A percentile compares a stretch with the other conserved stretches of the same genome.
phyloP scores from a whole-genome alignment of 75 land plant species.

The Picea glauca region DNA sequence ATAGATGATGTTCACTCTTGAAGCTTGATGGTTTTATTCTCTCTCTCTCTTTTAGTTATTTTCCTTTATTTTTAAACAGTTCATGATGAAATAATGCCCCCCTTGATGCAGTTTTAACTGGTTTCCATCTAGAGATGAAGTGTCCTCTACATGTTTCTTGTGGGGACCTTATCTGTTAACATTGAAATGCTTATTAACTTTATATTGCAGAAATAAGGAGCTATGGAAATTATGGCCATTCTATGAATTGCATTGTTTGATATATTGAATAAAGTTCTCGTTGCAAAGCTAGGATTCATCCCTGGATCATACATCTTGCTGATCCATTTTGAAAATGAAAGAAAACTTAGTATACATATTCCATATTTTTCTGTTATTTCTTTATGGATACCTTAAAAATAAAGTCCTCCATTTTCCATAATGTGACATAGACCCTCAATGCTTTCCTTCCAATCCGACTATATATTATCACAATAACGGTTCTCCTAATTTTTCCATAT shows the following conservation, averaged over 20 bases:
- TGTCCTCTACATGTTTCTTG: not conserved
- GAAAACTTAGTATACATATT: not conserved
- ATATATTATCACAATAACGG: no score
- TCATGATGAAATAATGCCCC: not conserved
- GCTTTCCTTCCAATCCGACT: no score
- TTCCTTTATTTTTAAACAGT: not conserved
- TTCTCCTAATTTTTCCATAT: no score
- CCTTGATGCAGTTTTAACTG: not conserved
- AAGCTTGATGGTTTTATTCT: not conserved
- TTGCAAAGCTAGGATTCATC: not conserved
- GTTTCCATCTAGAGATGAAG: not conserved
- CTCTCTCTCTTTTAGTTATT: not conserved
- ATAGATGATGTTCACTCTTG: not conserved
- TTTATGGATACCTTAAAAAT: no score
- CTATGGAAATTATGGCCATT: not conserved
- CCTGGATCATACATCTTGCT: not conserved
- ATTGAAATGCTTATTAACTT: not conserved
- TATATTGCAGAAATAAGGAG: not conserved
- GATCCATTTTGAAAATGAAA: not conserved
- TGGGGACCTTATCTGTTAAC: not conserved
- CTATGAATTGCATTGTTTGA: not conserved
- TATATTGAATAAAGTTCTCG: not conserved
- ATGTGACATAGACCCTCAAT: no score
- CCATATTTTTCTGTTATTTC: no score
- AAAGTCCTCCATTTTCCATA: no score